Percentiles rank a stretch among this genome's conserved stretches.
Evolutionary conservation across 2,329 filamentous ascomycete genomes (phyloP).

Genomic region (Madurella fahalii): DNA sequence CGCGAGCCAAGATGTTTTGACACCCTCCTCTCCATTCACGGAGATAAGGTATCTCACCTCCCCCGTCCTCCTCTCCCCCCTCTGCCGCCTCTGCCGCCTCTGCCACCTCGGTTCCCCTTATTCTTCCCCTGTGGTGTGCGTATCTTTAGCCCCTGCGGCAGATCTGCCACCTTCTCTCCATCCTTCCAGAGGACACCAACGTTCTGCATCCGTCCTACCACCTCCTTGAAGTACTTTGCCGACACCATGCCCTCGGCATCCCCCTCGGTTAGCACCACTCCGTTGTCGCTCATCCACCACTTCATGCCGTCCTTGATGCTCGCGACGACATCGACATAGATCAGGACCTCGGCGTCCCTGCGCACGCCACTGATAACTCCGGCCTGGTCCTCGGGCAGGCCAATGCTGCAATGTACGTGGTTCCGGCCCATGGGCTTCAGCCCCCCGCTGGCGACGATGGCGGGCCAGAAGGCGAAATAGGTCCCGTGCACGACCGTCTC

Average conservation of each 20-base stretch:
- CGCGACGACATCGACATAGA: slow-evolving; percentile 69
- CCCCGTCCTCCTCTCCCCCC: neutral
- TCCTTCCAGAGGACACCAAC: slow-evolving; percentile 66
- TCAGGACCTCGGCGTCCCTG: slow-evolving; percentile 67
- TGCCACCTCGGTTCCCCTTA: slow-evolving; percentile 34
- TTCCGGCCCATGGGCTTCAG: slow-evolving; percentile 77
- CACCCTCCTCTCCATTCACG: neutral
- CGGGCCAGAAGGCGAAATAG: slow-evolving; percentile 73
- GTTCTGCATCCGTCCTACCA: slow-evolving; percentile 57
- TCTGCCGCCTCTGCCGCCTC: slow-evolving; percentile 27
- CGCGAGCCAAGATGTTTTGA: too few relatives aligned
- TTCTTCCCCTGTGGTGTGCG: slow-evolving; percentile 46
- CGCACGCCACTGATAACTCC: slow-evolving; percentile 77
- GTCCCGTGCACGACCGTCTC: slow-evolving; percentile 78
- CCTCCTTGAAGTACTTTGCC: slow-evolving; percentile 65
- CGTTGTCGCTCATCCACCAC: slow-evolving; percentile 80
- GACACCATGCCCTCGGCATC: slow-evolving; percentile 57
- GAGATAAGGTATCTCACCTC: neutral
- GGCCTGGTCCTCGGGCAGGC: slow-evolving; percentile 51
- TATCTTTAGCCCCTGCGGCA: slow-evolving; percentile 57
- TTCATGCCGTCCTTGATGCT: slow-evolving; percentile 60
- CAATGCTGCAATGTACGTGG: slow-evolving; percentile 85
- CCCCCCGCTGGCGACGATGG: slow-evolving; percentile 72
- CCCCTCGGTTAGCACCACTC: slow-evolving; percentile 64
- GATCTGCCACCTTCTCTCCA: slow-evolving; percentile 61